phyloP scores from a whole-genome alignment of 768 basidiomycete genomes.

The Crepidotus variabilis region DNA sequence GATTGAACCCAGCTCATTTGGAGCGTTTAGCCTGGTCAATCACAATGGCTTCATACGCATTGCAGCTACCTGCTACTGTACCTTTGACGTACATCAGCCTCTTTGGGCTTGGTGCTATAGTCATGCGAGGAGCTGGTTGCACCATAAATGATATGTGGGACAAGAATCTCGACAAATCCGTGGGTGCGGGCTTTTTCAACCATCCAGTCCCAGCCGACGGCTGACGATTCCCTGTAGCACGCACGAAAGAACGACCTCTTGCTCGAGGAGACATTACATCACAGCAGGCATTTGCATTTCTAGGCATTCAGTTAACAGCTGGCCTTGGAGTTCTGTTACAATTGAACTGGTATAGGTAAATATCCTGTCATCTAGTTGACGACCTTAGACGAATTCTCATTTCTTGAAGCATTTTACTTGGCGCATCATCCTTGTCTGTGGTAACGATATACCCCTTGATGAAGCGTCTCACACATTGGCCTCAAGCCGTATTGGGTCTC shows the following conservation, averaged over 20 bases:
- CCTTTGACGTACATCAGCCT: constrained; percentile 76
- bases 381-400: neutral
- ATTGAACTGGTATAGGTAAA: constrained; percentile 90
- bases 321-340: constrained; percentile 87
- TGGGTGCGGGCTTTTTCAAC: constrained; percentile 53
- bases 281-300: constrained; percentile 74
- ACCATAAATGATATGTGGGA: constrained; percentile 99
- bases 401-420: constrained; percentile 72
- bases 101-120: constrained; percentile 85
- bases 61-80: constrained; percentile 57
- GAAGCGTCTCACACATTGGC: constrained; percentile 97
- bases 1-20: constrained; percentile 1
- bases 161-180: constrained; percentile 82
- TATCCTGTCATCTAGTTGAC: neutral
- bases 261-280: constrained; percentile 78
- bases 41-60: constrained; percentile 89
- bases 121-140: constrained; percentile 98
- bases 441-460: constrained; percentile 93
- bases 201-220: neutral
- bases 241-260: constrained; percentile 86
- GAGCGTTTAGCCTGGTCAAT: constrained; percentile 86
- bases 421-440: constrained; percentile 85
- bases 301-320: constrained; percentile 74
- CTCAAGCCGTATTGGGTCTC: constrained; percentile 93
- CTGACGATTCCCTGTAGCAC: constrained; percentile 39